Conservation (phyloP, 495 filamentous ascomycete genomes). For the Annulohypoxylon nitens region DNA sequence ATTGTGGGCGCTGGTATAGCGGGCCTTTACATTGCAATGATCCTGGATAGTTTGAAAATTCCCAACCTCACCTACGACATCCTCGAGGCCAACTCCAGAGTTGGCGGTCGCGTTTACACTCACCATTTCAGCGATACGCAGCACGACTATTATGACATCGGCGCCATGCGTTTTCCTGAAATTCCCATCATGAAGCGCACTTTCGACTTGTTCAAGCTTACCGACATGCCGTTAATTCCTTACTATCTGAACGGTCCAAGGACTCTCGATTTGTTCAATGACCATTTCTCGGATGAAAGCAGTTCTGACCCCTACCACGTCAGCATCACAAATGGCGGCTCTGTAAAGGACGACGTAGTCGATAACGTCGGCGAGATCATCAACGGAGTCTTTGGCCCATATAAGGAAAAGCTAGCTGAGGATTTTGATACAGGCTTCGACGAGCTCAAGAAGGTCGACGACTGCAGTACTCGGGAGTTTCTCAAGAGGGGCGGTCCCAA, state of each 20-base stretch:
- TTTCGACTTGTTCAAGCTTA: neutral
- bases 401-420: neutral
- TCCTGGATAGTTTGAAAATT: slow-evolving; percentile 1
- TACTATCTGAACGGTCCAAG: neutral
- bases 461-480: neutral
- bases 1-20: neutral
- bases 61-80: neutral
- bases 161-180: neutral
- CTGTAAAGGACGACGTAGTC: neutral
- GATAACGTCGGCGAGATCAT: neutral
- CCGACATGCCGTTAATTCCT: neutral
- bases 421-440: neutral
- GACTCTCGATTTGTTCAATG: neutral
- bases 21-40: slow-evolving; percentile 5
- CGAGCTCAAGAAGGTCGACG: neutral
- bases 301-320: neutral
- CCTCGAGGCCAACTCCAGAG: slow-evolving; percentile 2
- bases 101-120: neutral
- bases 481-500: slow-evolving; percentile 2
- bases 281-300: neutral
- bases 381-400: neutral
- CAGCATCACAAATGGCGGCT: neutral
- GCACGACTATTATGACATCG: neutral
- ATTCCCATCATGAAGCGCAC: slow-evolving; percentile 6
- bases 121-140: neutral